These are phyloP conservation scores for Psilocybe cyanescens DNA, from an alignment of 768 basidiomycete species.

Conservation along the genomic window DNA sequence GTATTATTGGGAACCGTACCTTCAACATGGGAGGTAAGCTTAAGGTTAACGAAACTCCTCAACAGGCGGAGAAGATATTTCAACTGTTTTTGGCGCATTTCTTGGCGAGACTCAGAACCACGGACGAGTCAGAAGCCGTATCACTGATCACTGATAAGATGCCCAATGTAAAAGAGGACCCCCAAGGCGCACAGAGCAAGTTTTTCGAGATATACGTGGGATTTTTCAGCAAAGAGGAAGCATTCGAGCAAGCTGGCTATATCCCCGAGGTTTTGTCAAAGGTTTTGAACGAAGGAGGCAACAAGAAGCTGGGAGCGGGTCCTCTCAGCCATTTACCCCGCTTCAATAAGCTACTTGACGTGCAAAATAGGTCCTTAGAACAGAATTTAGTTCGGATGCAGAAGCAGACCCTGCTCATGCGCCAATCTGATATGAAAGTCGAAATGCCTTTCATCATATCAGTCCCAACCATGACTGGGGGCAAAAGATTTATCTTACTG, in stretches of 20 bases:
- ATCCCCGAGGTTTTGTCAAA: neutral
- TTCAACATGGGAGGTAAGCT: slow-evolving; percentile 16
- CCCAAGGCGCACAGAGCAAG: neutral
- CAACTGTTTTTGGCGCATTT: neutral
- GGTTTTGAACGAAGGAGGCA: slow-evolving; percentile 5
- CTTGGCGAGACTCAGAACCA: neutral
- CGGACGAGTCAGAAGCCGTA: neutral
- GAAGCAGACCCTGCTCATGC: neutral
- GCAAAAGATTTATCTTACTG: slow-evolving; percentile 4
- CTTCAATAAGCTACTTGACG: slow-evolving; percentile 15
- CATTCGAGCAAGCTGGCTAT: neutral
- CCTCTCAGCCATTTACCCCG: slow-evolving; percentile 6
- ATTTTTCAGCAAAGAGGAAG: neutral
- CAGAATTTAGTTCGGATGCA: neutral
- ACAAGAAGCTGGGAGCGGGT: slow-evolving; percentile 4
- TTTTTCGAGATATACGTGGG: slow-evolving; percentile 21
- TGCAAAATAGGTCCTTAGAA: slow-evolving; percentile 9
- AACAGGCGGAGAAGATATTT: neutral
- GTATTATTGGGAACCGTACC: slow-evolving; percentile 34
- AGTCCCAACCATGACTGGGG: slow-evolving; percentile 8
- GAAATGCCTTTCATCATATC: slow-evolving; percentile 3
- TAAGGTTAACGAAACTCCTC: neutral
- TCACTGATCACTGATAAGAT: neutral
- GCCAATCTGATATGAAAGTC: slow-evolving; percentile 5
- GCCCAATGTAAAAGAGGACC: neutral